A percentile compares a stretch with the other conserved stretches of the same genome.
These are phyloP conservation scores for Candida mesenterica DNA, from an alignment of 1,139 yeast genomes.

Conservation along the genomic window DNA sequence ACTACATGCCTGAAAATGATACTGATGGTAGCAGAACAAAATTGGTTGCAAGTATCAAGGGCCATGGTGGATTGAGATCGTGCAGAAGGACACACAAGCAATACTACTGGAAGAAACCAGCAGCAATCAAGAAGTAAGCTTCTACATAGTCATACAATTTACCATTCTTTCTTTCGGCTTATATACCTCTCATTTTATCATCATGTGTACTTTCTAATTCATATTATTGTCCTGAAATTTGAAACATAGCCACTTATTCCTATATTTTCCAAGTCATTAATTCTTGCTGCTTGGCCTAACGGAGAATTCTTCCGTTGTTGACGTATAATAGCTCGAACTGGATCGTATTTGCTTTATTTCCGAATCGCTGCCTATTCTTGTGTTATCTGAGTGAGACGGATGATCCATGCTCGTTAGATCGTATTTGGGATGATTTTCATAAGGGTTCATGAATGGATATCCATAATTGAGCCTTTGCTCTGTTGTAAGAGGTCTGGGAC, in stretches of 20 bases:
- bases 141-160: background rate
- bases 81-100: conserved; percentile 95
- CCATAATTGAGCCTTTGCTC: conserved; percentile 29
- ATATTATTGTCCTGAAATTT: conserved; percentile 1
- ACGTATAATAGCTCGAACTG: conserved; percentile 8
- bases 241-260: too few relatives aligned
- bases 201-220: conserved; percentile 11
- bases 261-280: background rate
- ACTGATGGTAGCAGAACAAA: conserved; percentile 63
- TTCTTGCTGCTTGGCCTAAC: conserved; percentile 6
- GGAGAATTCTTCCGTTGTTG: conserved; percentile 4
- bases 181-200: background rate
- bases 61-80: conserved; percentile 76
- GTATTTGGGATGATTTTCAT: conserved; percentile 5
- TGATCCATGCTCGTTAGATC: background rate
- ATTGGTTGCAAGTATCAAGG: conserved; percentile 74
- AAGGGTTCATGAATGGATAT: conserved; percentile 29
- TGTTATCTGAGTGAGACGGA: conserved; percentile 2
- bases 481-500: conserved; percentile 30
- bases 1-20: conserved; percentile 84
- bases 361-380: background rate
- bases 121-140: conserved; percentile 39
- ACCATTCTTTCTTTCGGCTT: conserved; percentile 6
- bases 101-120: conserved; percentile 81
- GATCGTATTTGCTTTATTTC: background rate